A percentile compares a stretch with the other conserved stretches of the same genome.
These are phyloP conservation scores for Trapa incisa DNA, from an alignment of 345 rosid genomes.

Conservation along the genomic window DNA sequence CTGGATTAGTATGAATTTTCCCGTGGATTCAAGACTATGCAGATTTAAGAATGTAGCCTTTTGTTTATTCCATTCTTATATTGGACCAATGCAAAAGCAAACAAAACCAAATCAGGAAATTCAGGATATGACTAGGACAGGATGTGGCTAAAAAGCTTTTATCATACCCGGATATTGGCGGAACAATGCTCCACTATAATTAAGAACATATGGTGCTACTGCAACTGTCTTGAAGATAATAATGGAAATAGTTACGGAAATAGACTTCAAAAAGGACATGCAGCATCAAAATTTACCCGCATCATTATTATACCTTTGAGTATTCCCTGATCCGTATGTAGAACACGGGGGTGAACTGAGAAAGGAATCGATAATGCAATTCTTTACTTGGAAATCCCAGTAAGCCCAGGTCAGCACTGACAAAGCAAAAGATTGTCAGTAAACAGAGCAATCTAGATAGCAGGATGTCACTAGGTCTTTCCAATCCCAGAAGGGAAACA, in stretches of 20 bases:
- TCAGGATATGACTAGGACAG: neutral
- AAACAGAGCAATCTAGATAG: conserved; percentile 6
- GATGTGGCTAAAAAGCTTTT: neutral
- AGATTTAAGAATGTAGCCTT: too few relatives aligned
- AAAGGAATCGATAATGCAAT: conserved; percentile 83
- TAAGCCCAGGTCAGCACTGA: conserved; percentile 90
- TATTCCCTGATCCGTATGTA: conserved; percentile 81
- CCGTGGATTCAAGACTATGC: too few relatives aligned
- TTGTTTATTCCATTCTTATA: too few relatives aligned
- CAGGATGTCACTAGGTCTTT: neutral
- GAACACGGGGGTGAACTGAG: conserved; percentile 75
- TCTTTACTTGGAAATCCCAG: conserved; percentile 90
- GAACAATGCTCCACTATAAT: conserved; percentile 86
- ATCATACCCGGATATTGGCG: conserved; percentile 80
- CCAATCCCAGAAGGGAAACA: conserved; percentile 6
- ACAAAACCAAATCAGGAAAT: neutral
- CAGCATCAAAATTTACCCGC: conserved; percentile 3
- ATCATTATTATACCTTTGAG: conserved; percentile 52
- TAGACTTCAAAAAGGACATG: conserved; percentile 9
- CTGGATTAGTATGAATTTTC: too few relatives aligned
- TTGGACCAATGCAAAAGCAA: neutral
- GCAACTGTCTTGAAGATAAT: conserved; percentile 70
- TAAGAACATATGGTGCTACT: conserved; percentile 70
- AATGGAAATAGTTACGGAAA: conserved; percentile 13
- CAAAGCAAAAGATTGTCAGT: conserved; percentile 17